A percentile compares a stretch with the other conserved stretches of the same genome.
These are phyloP conservation scores for Dalbergia cochinchinensis DNA, from an alignment of 306 rosid genomes.

Conservation along the genomic window DNA sequence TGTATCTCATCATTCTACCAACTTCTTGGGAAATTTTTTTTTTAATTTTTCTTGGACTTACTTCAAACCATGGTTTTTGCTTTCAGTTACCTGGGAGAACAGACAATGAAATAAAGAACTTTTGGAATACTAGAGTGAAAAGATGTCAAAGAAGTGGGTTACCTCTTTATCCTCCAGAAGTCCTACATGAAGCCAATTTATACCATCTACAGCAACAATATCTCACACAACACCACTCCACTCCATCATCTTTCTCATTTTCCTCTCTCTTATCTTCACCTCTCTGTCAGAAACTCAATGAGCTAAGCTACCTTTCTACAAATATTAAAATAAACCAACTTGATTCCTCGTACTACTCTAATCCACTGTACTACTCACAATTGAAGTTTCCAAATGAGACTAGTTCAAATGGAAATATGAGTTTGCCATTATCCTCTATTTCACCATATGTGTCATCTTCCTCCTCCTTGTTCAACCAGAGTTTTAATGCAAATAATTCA, in stretches of 20 bases:
- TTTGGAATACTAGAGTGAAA: slow-evolving; percentile 80
- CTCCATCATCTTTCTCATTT: slow-evolving; percentile 44
- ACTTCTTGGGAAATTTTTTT: no score
- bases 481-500: slow-evolving; percentile 27
- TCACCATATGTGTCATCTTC: slow-evolving; percentile 49
- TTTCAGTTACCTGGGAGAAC: slow-evolving; percentile 79
- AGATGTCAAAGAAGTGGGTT: slow-evolving; percentile 72
- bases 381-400: slow-evolving; percentile 44
- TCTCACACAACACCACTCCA: slow-evolving; percentile 14
- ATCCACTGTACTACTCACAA: slow-evolving; percentile 25
- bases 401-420: not conserved
- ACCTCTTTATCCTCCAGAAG: slow-evolving; percentile 65
- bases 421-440: slow-evolving; percentile 50
- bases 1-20: not conserved
- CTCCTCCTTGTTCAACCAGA: slow-evolving; percentile 39
- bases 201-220: slow-evolving; percentile 41
- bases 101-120: slow-evolving; percentile 84
- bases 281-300: slow-evolving; percentile 14
- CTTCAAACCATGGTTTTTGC: slow-evolving; percentile 2
- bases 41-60: not conserved
- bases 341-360: slow-evolving; percentile 30
- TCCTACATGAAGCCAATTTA: slow-evolving; percentile 49
- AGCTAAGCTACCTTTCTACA: not conserved
- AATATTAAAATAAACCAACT: slow-evolving; percentile 16
- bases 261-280: slow-evolving; percentile 48